Evolutionary conservation across 805 yeast species (phyloP), one percentile per base, ranked within the genome.

Genomic region (Candida sanyiensis): DNA sequence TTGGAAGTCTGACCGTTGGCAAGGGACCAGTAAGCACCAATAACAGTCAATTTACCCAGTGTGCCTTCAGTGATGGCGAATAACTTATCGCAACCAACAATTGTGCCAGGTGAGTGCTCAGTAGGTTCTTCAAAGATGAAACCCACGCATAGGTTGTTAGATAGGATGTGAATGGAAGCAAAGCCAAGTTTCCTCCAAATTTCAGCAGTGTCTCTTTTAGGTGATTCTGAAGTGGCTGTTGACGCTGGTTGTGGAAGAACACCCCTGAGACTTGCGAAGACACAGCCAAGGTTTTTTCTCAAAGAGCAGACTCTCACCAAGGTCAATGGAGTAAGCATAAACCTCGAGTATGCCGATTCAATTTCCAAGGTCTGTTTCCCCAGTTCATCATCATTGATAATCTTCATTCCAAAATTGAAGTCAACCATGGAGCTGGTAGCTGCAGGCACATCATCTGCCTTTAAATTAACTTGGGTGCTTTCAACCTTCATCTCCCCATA

Each of bases 21-120:
- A 2, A 80, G 76, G 0, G 95, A 75, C 3, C 83, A 49, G 51
- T 76, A 87, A 4, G 86, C 83, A 32, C 80, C 83, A 37, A 74
- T 66, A 40, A 86, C 63, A 0, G 87, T 73, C 28, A 86, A 63
- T 45, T 80, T 79, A 3, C 95, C 95, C 28, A 75, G 59, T 7
- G 66, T 66, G 13, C 73, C 72, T 33, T 78, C 80, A 17, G 80
- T 70, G 0, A 78, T 73, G 2, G 86, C 77, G 45, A 79, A 83
- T 16, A 86, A 73, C 13, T 79, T 64, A 46, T 84, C 86, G 39
- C 83, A 85, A 0, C 97, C 97, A 22, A 77, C 44, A 27, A 83
- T 78, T n/a, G 86, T 52, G 9, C 96, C 96, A 0, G 87, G 87
- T 17, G 67, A 69, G 2, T 52, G 44, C 2, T 57, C 54, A 5